phyloP scores from a whole-genome alignment of 257 asterid species.

The Linaria vulgaris region DNA sequence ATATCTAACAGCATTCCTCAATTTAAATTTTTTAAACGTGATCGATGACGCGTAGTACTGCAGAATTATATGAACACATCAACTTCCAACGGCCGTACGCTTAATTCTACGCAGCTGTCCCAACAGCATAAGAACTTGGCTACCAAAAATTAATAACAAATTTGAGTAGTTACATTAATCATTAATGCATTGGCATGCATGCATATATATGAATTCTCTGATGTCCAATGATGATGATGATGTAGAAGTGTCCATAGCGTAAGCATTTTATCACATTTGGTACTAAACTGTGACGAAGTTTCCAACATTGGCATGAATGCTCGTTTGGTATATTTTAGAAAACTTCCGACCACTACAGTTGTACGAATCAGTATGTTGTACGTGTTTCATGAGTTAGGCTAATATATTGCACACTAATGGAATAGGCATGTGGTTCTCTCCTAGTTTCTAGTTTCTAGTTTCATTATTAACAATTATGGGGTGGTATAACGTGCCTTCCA shows the following conservation, averaged over 20 bases:
- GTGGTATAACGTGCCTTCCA: conserved; percentile 1
- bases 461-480: neutral
- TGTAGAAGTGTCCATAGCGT: neutral
- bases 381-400: conserved; percentile 1
- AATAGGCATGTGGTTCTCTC: conserved; percentile 16
- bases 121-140: neutral
- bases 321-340: neutral
- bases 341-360: conserved; percentile 4
- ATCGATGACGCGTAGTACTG: neutral
- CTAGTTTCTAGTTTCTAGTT: conserved; percentile 9
- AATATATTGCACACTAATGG: conserved; percentile 4
- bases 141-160: neutral
- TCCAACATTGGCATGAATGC: conserved; percentile 15
- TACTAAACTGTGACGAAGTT: neutral
- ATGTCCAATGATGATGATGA: conserved; percentile 4
- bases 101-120: neutral
- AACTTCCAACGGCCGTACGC: neutral
- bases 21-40: neutral
- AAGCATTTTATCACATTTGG: conserved; percentile 17
- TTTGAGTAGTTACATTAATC: conserved; percentile 23
- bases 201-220: neutral
- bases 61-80: neutral
- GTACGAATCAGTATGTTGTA: neutral
- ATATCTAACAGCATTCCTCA: too few relatives aligned
- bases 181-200: neutral